Evolutionary conservation across 2,329 filamentous ascomycete species (phyloP), one percentile per base, ranked within the genome.

Genomic region (Didymellaceae sp.): DNA sequence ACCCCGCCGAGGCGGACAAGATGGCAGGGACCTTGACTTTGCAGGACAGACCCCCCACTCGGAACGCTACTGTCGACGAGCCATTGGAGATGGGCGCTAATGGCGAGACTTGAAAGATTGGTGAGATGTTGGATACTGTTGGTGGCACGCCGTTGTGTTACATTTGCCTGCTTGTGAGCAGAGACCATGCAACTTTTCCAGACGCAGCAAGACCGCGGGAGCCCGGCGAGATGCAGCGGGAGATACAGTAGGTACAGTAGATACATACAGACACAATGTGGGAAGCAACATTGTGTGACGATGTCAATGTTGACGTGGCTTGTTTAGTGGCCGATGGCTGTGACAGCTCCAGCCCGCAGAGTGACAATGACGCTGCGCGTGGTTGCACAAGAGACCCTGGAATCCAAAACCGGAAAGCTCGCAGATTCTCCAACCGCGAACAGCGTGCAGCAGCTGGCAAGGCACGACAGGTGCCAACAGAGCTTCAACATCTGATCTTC

Each of bases 391-490:
- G 22, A 44, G 45, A 48, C 24, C 22, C 45, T 48, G 45, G 17
- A 16, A 16, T 34, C 45, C 45, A 42, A 49, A 43, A 43, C 24
- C 25, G 45, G 45, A 38, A 42, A 32, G n/a, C 16, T 48, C 21
- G 40, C 35, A 10, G 22, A 25, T 25, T 25, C n/a, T 6, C 26
- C 26, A 7, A 28, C 10, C 26, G n/a, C 7, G 11, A 13, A 28
- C 26, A 28, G 11, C 26, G n/a, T 28, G 26, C 26, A 28, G 26
- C 26, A 13, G 14, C 45, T 17, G 32, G 38, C 18, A 13, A 32
- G 16, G 25, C 17, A 32, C 32, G 20, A 42, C 45, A 43, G 31
- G 39, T 43, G 45, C 38, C 44, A 47, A 24, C 44, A 33, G 21
- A 24, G 6, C 26, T 16, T n/a, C 30, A 32, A 22, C 11, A n/a